Evolutionary conservation across 2,329 filamentous ascomycete genomes (phyloP).

Genomic region (Cytospora leucostoma): DNA sequence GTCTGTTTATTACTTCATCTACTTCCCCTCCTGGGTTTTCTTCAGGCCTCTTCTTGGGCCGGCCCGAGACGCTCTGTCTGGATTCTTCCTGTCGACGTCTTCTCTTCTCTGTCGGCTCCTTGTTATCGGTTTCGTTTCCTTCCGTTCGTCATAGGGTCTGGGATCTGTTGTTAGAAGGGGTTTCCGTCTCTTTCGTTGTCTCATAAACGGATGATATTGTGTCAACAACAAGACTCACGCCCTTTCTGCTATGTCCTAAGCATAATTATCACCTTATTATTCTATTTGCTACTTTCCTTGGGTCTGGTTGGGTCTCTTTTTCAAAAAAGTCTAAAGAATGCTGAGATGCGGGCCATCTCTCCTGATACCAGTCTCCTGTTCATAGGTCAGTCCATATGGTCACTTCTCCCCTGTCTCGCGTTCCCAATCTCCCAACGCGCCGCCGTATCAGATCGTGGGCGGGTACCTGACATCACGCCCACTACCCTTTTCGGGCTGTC

Average conservation of each 20-base stretch:
- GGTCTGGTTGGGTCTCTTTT: constrained; percentile 32
- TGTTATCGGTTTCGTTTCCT: constrained; percentile 12
- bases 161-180: constrained; percentile 14
- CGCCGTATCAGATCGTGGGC: constrained; percentile 11
- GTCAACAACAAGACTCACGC: background rate
- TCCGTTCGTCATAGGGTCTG: constrained; percentile 18
- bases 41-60: constrained; percentile 12
- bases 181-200: constrained; percentile 6
- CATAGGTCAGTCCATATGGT: constrained; percentile 37
- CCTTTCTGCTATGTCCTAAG: constrained; percentile 26
- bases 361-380: constrained; percentile 32
- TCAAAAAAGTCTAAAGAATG: constrained; percentile 31
- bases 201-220: constrained; percentile 1
- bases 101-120: constrained; percentile 15
- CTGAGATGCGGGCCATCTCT: constrained; percentile 40
- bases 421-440: constrained; percentile 10
- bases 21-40: constrained; percentile 10
- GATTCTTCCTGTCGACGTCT: constrained; percentile 6
- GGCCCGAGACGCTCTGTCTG: constrained; percentile 20
- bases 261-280: constrained; percentile 22
- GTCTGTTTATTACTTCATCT: constrained; percentile 12
- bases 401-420: constrained; percentile 27
- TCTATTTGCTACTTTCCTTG: constrained; percentile 27
- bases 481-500: constrained; percentile 9
- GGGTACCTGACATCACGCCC: constrained; percentile 5